phyloP scores from a whole-genome alignment of 306 rosid species.

The Pachyrhizus erosus region DNA sequence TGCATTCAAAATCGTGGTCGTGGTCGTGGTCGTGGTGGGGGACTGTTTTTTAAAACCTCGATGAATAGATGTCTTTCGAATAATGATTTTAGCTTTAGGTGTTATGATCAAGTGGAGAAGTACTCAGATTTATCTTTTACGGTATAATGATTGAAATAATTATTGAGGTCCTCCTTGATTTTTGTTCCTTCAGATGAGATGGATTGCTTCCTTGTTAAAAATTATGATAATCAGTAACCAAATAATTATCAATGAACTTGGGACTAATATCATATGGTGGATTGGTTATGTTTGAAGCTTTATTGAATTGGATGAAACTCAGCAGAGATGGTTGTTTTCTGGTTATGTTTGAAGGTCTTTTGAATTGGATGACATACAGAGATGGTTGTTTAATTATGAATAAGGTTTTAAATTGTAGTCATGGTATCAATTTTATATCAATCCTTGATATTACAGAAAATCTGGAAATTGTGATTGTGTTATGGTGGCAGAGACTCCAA shows the following conservation, averaged over 20 bases:
- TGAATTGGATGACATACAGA: neutral
- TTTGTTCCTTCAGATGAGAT: neutral
- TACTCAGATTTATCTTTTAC: neutral
- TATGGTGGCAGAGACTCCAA: neutral
- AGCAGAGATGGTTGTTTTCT: neutral
- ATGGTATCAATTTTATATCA: neutral
- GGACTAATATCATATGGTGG: neutral
- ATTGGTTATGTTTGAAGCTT: neutral
- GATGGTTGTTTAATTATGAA: neutral
- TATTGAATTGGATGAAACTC: neutral
- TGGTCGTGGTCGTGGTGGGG: neutral
- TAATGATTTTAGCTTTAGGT: constrained; percentile 32
- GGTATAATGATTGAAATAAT: neutral
- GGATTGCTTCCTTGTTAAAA: neutral
- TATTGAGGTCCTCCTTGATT: neutral
- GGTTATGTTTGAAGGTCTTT: neutral
- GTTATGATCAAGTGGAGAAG: constrained; percentile 8
- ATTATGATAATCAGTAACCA: neutral
- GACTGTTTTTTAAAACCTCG: neutral
- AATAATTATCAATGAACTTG: neutral
- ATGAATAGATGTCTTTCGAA: neutral
- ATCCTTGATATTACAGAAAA: neutral
- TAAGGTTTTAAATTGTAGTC: neutral
- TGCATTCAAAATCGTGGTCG: neutral
- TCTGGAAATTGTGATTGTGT: neutral